Evolutionary conservation across 345 rosid genomes (phyloP), one percentile per base, ranked within the genome.

Genomic region (Gossypium rotundifolium): DNA sequence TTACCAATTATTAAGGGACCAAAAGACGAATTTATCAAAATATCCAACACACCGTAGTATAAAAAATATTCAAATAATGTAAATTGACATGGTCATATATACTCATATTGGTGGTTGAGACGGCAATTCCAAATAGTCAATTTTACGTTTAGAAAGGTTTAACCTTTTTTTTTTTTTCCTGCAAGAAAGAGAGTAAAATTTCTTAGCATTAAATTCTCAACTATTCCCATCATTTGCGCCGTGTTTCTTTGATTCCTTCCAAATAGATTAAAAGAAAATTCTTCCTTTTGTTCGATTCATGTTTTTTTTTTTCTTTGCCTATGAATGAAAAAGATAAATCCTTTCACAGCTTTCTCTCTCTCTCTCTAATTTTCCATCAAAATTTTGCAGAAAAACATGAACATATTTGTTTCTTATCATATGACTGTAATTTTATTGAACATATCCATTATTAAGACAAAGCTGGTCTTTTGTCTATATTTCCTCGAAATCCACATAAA

Each of bases 331-430:
- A 65, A 81, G 77, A 46, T 20, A 54, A 48, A 70, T 17, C 20
- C 57, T 58, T 58, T 25, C 6, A 27, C 16, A 76, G 69, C 49
- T 61, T 68, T 68, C 72, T 73, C 40, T 33, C 27, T 38, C 22
- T 23, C 1, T 23, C 48, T 46, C 51, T 22, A 33, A 12, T 7
- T 42, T 48, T 33, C 58, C 75, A 13, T 38, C n/a, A 1, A 7
- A 27, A n/a, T 7, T 49, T 22, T 20, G 3, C 81, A 69, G 79
- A 79, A 70, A 65, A 11, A 49, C 54, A 48, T 61, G 18, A 76
- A 33, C 75, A 74, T 2, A 64, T 77, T 76, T 63, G 40, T 22
- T 42, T 74, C 72, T 54, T 57, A 4, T n/a, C 18, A 17, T 54
- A 55, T 68, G 53, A 22, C 52, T 29, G 55, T 33, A 49, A 40